Percentiles rank a stretch among this genome's conserved stretches.
These are phyloP conservation scores for Asterella californica DNA, from an alignment of 225 moss, liverwort and hornwort species.

Conservation along the genomic window DNA sequence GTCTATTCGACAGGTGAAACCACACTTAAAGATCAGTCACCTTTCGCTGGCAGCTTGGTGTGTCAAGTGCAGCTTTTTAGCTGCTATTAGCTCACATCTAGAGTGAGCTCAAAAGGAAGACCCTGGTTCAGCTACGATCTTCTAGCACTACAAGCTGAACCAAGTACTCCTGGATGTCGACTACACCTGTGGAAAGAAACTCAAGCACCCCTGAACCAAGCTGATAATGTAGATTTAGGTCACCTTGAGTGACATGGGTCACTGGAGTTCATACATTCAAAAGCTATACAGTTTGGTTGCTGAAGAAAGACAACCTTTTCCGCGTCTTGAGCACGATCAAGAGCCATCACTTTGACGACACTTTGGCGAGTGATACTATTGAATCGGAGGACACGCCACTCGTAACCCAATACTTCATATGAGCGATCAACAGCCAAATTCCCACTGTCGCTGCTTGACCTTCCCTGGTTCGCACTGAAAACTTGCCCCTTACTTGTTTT, in stretches of 20 bases:
- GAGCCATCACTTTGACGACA: slow-evolving; percentile 81
- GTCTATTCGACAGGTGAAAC: neutral
- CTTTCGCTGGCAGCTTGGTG: neutral
- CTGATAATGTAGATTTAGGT: neutral
- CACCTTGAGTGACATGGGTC: slow-evolving; percentile 4
- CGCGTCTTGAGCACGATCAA: slow-evolving; percentile 45
- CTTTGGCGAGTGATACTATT: slow-evolving; percentile 82
- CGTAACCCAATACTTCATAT: slow-evolving; percentile 53
- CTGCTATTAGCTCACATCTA: neutral
- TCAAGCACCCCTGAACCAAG: slow-evolving; percentile 41
- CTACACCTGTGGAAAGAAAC: neutral
- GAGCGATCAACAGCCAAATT: slow-evolving; percentile 20
- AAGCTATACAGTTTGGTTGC: slow-evolving; percentile 88
- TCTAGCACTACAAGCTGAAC: neutral
- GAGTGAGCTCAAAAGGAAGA: neutral
- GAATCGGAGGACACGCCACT: slow-evolving; percentile 96
- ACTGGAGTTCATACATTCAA: slow-evolving; percentile 62
- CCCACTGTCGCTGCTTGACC: slow-evolving; percentile 21
- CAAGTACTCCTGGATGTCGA: neutral
- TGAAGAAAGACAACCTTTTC: slow-evolving; percentile 62
- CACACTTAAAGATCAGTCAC: too few relatives aligned
- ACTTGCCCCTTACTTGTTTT: slow-evolving; percentile 43
- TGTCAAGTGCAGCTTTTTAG: neutral
- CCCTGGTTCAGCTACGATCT: too few relatives aligned
- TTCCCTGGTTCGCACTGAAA: slow-evolving; percentile 33